A percentile compares a stretch with the other conserved stretches of the same genome.
These are phyloP conservation scores for Lachnellula occidentalis DNA, from an alignment of 2,329 filamentous ascomycete species.

Conservation along the genomic window DNA sequence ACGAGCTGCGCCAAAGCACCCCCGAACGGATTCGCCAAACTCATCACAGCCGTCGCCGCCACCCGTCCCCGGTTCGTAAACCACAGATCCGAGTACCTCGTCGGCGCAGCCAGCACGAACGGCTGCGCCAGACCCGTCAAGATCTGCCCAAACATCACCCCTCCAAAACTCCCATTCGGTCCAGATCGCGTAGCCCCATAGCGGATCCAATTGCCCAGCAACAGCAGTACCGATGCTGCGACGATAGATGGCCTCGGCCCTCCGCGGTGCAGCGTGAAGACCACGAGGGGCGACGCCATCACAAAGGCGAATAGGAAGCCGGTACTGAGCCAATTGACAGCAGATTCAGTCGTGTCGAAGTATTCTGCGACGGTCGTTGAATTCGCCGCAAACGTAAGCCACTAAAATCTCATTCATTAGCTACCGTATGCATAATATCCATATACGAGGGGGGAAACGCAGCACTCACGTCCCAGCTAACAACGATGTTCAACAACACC, in stretches of 20 bases:
- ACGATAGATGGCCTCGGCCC: conserved; percentile 77
- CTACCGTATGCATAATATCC: not conserved
- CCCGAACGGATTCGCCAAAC: conserved; percentile 83
- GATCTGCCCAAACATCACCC: conserved; percentile 88
- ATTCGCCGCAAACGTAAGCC: conserved; percentile 87
- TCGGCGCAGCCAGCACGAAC: conserved; percentile 84
- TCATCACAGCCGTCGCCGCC: conserved; percentile 78
- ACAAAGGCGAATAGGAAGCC: conserved; percentile 83
- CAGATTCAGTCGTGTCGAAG: conserved; percentile 67
- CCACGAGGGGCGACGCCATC: conserved; percentile 62
- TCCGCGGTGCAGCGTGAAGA: conserved; percentile 69
- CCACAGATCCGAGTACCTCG: conserved; percentile 90
- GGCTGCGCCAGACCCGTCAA: conserved; percentile 85
- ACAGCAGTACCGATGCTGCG: conserved; percentile 63
- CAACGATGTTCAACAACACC: conserved; percentile 82
- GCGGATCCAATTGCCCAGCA: conserved; percentile 87
- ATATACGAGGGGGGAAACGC: not conserved
- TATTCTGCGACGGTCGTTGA: conserved; percentile 68
- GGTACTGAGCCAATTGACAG: conserved; percentile 90
- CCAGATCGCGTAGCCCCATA: conserved; percentile 61
- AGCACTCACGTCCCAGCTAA: conserved; percentile 85
- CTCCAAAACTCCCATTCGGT: conserved; percentile 58
- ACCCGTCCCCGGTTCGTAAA: conserved; percentile 82
- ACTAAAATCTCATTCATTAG: conserved; percentile 45
- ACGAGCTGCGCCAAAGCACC: conserved; percentile 85